Conservation (phyloP, 1,284 basidiomycete species). For the Cutaneotrichosporon cutaneum region DNA sequence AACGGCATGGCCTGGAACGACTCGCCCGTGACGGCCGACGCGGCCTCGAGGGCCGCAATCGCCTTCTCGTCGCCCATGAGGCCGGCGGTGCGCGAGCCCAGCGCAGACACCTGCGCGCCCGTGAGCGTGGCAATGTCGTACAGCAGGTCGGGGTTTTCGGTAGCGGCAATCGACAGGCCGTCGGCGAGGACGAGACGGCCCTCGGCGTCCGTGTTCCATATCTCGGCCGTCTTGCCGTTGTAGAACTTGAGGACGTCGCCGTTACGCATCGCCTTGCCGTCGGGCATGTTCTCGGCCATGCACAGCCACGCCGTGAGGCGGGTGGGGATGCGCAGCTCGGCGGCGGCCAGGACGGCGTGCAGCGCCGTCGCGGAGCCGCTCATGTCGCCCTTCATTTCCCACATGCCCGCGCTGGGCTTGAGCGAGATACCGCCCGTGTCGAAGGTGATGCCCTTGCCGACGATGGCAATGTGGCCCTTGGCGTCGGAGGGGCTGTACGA, state of each 20-base stretch:
- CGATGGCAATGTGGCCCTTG: conserved; percentile 16
- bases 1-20: conserved; percentile 25
- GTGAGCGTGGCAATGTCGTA: conserved; percentile 24
- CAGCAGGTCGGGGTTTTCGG: conserved; percentile 22
- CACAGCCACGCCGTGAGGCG: conserved; percentile 22
- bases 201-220: conserved; percentile 25
- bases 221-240: conserved; percentile 22
- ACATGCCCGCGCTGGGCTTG: conserved; percentile 21
- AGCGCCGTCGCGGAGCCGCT: conserved; percentile 20
- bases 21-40: conserved; percentile 13
- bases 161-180: conserved; percentile 16
- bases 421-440: conserved; percentile 26
- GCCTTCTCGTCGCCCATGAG: conserved; percentile 26
- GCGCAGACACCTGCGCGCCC: conserved; percentile 21
- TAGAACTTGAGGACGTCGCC: conserved; percentile 21
- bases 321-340: conserved; percentile 19
- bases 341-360: conserved; percentile 22
- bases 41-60: conserved; percentile 15
- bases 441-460: conserved; percentile 26
- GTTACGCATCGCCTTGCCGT: conserved; percentile 17
- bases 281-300: conserved; percentile 26
- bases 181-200: conserved; percentile 26
- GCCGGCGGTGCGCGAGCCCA: conserved; percentile 23
- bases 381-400: conserved; percentile 28
- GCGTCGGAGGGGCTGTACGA: conserved; percentile 16